Evolutionary conservation across 148 eudicot genomes (phyloP).

Genomic region (Bassia scoparia): DNA sequence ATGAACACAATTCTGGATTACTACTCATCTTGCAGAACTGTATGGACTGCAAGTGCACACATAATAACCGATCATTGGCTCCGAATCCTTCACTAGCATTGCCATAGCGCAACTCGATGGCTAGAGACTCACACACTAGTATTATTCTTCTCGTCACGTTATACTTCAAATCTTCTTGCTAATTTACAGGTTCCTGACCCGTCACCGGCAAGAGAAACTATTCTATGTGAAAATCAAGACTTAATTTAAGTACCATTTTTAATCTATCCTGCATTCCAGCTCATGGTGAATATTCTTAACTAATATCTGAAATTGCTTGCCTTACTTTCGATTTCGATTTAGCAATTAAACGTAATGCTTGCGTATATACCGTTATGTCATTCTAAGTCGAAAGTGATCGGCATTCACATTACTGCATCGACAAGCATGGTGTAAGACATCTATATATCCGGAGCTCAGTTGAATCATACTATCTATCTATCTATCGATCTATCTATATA

Average conservation of each 20-base stretch:
- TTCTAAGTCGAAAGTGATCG: conserved; percentile 52
- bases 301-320: no score
- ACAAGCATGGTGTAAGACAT: conserved; percentile 74
- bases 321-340: neutral
- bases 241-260: conserved; percentile 40
- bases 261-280: no score
- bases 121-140: conserved; percentile 47
- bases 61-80: conserved; percentile 64
- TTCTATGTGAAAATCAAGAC: conserved; percentile 53
- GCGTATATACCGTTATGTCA: conserved; percentile 58
- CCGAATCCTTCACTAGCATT: conserved; percentile 66
- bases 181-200: conserved; percentile 54
- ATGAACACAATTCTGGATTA: no score
- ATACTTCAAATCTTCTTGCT: conserved; percentile 52
- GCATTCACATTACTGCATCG: conserved; percentile 70
- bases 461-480: no score
- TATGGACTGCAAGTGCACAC: conserved; percentile 68
- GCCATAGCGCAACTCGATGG: conserved; percentile 72
- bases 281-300: no score
- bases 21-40: conserved; percentile 28
- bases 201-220: conserved; percentile 53
- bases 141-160: conserved; percentile 46
- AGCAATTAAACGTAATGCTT: conserved; percentile 45
- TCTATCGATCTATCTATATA: no score
- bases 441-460: neutral